Evolutionary conservation across 1,284 basidiomycete genomes (phyloP), one percentile per base, ranked within the genome.

Genomic region (Ustilago tritici): DNA sequence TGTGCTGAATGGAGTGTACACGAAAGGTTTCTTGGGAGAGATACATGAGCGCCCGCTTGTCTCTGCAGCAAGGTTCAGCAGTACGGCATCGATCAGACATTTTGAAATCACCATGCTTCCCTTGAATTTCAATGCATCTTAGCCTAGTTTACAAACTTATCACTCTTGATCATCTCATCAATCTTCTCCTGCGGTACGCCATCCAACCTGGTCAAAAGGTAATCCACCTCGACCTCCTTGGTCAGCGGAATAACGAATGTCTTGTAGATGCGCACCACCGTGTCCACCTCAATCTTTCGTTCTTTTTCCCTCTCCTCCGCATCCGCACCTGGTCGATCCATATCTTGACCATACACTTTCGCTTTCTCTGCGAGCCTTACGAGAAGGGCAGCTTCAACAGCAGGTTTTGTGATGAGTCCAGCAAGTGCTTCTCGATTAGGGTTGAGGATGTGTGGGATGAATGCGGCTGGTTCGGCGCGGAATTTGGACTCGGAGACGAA

Each of bases 401-500:
- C 95, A 0, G 95, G 95, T 86, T 98, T 99, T 17, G 95, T 97
- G 87, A 99, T 98, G 47, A 99, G 89, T 0, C 87, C 91, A 14
- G 93, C 94, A 11, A 87, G 81, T 5, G 78, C 81, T 14, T 97
- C 89, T 4, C 91, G 92, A 87, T 99, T 93, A 2, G 91, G 91
- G 1, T 90, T 89, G 53, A 90, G 89, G 84, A 99, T 99, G 87
- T 95, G 94, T 0, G 94, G 93, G 72, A 99, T 91, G 87, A 98
- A 99, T 14, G 92, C 91, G 32, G 92, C 89, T 10, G 97, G 96
- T 72, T 93, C 89, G 36, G 91, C 90, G 19, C 90, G 87, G 89
- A 99, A 99, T 87, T 99, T 99, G 61, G 93, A 93, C 87, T 99
- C 97, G 4, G 94, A 94, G 11, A 99, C 97, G 86, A 99, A 99